A percentile compares a stretch with the other conserved stretches of the same genome.
Conservation (phyloP, 1,284 basidiomycete species). For the Leccinum pachyderme region DNA sequence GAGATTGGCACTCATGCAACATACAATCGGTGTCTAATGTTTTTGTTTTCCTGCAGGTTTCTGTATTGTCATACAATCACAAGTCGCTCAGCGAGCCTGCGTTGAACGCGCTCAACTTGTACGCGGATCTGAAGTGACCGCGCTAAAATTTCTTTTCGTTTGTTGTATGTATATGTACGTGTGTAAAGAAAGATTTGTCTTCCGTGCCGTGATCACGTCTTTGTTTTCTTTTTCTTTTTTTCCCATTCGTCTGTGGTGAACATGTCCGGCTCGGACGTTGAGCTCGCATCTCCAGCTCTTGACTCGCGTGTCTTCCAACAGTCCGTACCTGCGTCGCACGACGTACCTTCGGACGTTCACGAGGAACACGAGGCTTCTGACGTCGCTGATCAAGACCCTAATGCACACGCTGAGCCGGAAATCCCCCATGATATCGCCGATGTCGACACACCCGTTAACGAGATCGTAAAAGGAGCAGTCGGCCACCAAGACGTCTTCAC, state of each 20-base stretch:
- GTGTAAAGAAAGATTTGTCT: conserved; percentile 18
- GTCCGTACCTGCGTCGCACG: conserved; percentile 25
- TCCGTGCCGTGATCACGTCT: conserved; percentile 12
- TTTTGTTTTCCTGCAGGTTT: conserved; percentile 43
- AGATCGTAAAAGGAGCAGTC: conserved; percentile 13
- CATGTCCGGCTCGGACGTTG: conserved; percentile 53
- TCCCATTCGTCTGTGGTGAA: conserved; percentile 2
- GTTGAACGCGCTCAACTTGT: conserved; percentile 71
- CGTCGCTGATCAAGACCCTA: conserved; percentile 34
- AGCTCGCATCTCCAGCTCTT: conserved; percentile 22
- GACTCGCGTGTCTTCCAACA: conserved; percentile 25
- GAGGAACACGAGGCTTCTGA: conserved; percentile 53
- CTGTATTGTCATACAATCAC: conserved; percentile 76
- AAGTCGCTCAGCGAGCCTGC: conserved; percentile 72
- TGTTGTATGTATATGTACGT: conserved; percentile 8
- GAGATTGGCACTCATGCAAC: conserved; percentile 26
- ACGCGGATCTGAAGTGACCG: conserved; percentile 43
- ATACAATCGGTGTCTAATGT: conserved; percentile 2
- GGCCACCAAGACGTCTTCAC: conserved; percentile 16
- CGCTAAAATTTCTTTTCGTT: background rate
- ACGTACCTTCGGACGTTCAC: conserved; percentile 33
- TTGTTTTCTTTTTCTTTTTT: conserved; percentile 15
- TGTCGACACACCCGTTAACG: conserved; percentile 17
- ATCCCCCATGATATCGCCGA: conserved; percentile 24
- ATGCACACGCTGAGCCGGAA: conserved; percentile 27